Base-by-base conservation (phyloP, 2,329 filamentous ascomycete species). In the Monilinia polystroma region DNA sequence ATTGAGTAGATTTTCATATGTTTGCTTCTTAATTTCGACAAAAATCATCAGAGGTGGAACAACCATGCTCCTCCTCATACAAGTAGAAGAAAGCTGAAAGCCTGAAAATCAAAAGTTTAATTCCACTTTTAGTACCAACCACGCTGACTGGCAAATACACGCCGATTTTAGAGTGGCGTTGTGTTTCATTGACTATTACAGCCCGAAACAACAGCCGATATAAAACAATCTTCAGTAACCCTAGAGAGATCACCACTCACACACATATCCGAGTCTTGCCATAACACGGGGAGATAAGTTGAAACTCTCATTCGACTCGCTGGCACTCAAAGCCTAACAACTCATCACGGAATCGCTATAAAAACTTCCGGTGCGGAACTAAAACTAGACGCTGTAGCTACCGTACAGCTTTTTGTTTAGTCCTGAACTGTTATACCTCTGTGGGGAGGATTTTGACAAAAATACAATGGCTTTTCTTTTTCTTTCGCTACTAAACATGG, bases 261-360 rank as follows among this genome's bases (percentile, higher is more conserved):
- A 49, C 45, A 14, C 5, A 49, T 38, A 38, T 23, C 29, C 32
- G 45, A 60, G 57, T 60, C 43, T 59, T 43, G 49, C 57, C 29
- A 49, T 59, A 16, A 7, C 4, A 59, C 43, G 26, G 43, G 23
- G 43, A 60, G 20, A 51, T 38, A 23, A 60, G 20, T 51, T 18
- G 38, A 18, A 49, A 38, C 45, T 29, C 29, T 26, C 45, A 20
- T 20, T 47, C 20, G 8, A 20, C 45, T 47, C 41, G 45, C 10
- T 52, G 58, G 23, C 58, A 52, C 29, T 16, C 23, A 26, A 26
- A 26, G 29, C 26, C n/a, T 51, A 62, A 62, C 58, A 51, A 62
- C 58, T 62, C 58, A 51, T 62, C 58, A 38, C 58, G 58, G 58
- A 41, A 62, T 51, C 49, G 10, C 45, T 35, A 49, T 29, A 38